Evolutionary conservation across 2,329 filamentous ascomycete genomes (phyloP), one percentile per base, ranked within the genome.

Genomic region (Ceratocystis colombiana): DNA sequence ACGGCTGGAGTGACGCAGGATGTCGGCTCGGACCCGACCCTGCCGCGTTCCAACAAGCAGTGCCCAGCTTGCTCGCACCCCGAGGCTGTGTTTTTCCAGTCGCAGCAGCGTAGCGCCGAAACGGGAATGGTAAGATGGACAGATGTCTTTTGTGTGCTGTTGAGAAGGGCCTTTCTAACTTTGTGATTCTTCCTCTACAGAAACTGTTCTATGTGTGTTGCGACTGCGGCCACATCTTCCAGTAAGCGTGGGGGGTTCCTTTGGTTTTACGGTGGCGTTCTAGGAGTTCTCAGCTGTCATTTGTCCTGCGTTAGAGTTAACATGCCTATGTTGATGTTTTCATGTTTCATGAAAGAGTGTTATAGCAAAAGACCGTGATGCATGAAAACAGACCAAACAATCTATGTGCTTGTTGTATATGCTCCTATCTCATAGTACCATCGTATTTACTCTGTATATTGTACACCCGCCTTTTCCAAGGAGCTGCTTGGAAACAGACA

Each of bases 11-110:
- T 97, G 72, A 96, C 93, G 69, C 90, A 96, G 77, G 95, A 99
- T 78, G 92, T 99, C 73, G 90, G 88, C 74, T 92, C 90, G 74
- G 94, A 99, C 83, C 94, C 94, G 77, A 99, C 95, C 86, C 89
- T 97, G 76, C 94, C 94, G 70, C 88, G 92, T 73, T 87, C 90
- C 72, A 89, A 90, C 75, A 90, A 89, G 77, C 82, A 83, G 68
- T 99, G 94, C 78, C 90, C 91, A 64, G 83, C 81, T 71, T 99
- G 95, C 80, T 82, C 84, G 70, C 88, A 94, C 76, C 85, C 86
- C 71, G 92, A 97, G 78, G 91, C 92, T 59, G 95, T 99, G 68
- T 99, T 96, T 79, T 99, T 99, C 80, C 94, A 99, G 79, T 96
- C 92, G 69, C 94, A 99, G 75, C 92, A 97, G 79, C 88, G 94